Evolutionary conservation across 352 stramenopile species (phyloP), one percentile per base, ranked within the genome.

Genomic region (Phytophthora niederhauseri): DNA sequence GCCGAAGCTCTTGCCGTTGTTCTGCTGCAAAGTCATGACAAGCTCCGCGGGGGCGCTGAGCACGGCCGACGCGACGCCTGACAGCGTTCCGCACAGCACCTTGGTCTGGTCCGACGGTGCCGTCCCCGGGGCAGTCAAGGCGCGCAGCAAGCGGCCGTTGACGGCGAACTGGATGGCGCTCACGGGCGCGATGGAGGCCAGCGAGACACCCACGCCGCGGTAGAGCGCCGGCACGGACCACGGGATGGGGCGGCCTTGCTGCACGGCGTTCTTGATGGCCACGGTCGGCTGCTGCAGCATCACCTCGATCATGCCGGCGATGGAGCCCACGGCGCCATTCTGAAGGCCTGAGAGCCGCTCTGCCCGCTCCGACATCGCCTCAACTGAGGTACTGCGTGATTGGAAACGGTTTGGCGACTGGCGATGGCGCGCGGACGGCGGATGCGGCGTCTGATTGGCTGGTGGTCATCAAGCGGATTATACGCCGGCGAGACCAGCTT

Each of bases 21-120:
- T 92, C 66, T 96, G 88, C 75, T 96, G 88, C 56, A 94, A 78
- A 57, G 88, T 96, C 88, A 96, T 96, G 54, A 93, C 80, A 30
- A 96, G 79, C 69, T 96, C 88, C 14, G 85, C 88, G 0, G 88
- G 77, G 0, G 85, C 89, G 43, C 85, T 91, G 11, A 96, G 69
- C 46, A 79, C 57, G 34, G 88, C 81, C 11, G 88, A 94, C 19
- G 75, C 78, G 24, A 87, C 62, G 34, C 88, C 88, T 1, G 86
- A 87, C 51, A 91, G 55, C 9, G 82, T 82, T 11, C 80, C 88
- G n/a, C 82, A 83, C 8, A 82, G 59, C 45, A 95, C 75, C 70
- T 92, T 91, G 50, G 79, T 67, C 46, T 66, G 45, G 62, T 91
- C 84, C 0, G 84, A 89, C 12, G 56, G 56, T 2, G 66, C 45